Base-by-base conservation (phyloP, 116 monocot genomes). In the Iris pallida region DNA sequence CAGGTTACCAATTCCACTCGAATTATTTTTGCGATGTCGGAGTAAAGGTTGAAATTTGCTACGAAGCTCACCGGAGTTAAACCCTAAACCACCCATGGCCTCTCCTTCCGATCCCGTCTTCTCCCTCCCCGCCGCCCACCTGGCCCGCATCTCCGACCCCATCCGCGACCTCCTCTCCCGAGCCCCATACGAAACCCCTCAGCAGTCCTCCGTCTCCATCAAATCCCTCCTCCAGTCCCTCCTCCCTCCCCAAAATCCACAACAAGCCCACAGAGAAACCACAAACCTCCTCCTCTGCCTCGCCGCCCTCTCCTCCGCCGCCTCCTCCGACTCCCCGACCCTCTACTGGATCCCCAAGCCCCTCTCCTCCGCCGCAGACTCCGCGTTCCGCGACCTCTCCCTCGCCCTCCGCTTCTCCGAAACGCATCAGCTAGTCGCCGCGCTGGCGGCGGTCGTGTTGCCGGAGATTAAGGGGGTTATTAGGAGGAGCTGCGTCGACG, bases 401-500 rank as follows among this genome's bases (percentile, higher is more conserved):
- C 47, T 44, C 4, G 63, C 57, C 2, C 62, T 67, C 3, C 55
- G 55, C 1, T 65, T 65, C 5, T 48, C 42, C 16, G 69, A 61
- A 7, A 73, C 66, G 73, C 46, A 68, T 7, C 83, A 83, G 65
- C 47, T 90, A 71, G 65, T 88, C 43, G 71, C 59, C 40, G 90
- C 75, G 16, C 10, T 92, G 78, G 68, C 88, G 75, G 20, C 52
- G 17, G 81, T 79, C 65, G 68, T 80, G 69, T 30, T 90, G 42
- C 79, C 79, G 17, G 55, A 45, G 17, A 46, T 98, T 61, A 98
- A 98, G 70, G 70, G 61, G 59, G 81, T 83, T 0, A 88, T 98
- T 11, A 89, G 83, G 76, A 81, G 83, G 57, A 90, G 81, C 30
- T 83, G 83, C 16, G 74, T 88, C 11, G 97, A 92, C 70, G 86